A percentile compares a stretch with the other conserved stretches of the same genome.
phyloP scores from a whole-genome alignment of 495 filamentous ascomycete genomes.

The Tetracladium setigerum region DNA sequence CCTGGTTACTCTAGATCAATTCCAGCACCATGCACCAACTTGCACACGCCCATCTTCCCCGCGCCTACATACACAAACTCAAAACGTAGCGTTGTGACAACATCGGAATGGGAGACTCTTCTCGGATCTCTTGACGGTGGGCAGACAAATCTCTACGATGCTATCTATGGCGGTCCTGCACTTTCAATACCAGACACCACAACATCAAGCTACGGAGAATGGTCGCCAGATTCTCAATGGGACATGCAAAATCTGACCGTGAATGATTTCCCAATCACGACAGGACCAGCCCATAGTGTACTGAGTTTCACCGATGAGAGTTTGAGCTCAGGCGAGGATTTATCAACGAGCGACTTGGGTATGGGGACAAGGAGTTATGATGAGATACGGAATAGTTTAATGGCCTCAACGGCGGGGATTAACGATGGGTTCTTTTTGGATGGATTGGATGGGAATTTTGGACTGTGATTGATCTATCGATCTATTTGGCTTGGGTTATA shows the following conservation, averaged over 20 bases:
- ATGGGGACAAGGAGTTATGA: slow-evolving; percentile 3
- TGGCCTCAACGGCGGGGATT: slow-evolving; percentile 19
- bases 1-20: slow-evolving; percentile 15
- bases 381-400: slow-evolving; percentile 12
- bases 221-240: slow-evolving; percentile 48
- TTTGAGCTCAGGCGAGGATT: slow-evolving; percentile 47
- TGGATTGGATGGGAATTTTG: slow-evolving; percentile 34
- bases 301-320: slow-evolving; percentile 74
- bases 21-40: background rate
- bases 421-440: slow-evolving; percentile 31
- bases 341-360: slow-evolving; percentile 21
- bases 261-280: slow-evolving; percentile 30
- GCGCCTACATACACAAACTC: slow-evolving; percentile 5
- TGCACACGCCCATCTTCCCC: slow-evolving; percentile 2
- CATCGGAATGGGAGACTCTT: slow-evolving; percentile 73
- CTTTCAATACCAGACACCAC: slow-evolving; percentile 31
- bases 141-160: slow-evolving; percentile 72
- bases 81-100: slow-evolving; percentile 35
- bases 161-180: slow-evolving; percentile 69
- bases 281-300: slow-evolving; percentile 54
- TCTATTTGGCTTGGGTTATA: background rate
- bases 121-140: slow-evolving; percentile 71
- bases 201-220: slow-evolving; percentile 27
- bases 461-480: slow-evolving; percentile 21
- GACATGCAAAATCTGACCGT: slow-evolving; percentile 40